Evolutionary conservation across 2,329 filamentous ascomycete genomes (phyloP), one percentile per base, ranked within the genome.

Genomic region (Biscogniauxia sp.): DNA sequence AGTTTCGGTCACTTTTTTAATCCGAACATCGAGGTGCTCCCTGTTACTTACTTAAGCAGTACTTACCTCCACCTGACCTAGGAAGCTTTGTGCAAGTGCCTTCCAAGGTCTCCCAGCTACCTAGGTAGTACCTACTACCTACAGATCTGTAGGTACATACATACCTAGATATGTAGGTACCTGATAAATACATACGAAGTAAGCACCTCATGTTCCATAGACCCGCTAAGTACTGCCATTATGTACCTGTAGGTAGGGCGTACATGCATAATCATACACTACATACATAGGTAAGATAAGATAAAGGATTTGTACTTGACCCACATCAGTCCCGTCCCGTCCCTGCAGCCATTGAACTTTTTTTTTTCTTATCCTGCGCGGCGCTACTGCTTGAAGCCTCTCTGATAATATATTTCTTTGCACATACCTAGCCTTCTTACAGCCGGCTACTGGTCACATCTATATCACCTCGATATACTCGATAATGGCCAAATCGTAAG

Each of bases 401-500:
- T 54, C 15, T 32, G 25, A 25, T 2, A 13, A n/a, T 45, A 45
- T 13, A 45, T 45, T n/a, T 45, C 37, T n/a, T n/a, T 45, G 11
- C 15, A n/a, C 54, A 57, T 58, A 23, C 23, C 49, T 50, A 59
- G 20, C 4, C 7, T 53, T 54, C 2, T 51, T 51, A 19, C 15
- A 9, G n/a, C 51, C 17, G n/a, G n/a, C n/a, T n/a, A 6, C 56
- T 28, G 13, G 51, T 54, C 11, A 1, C 15, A 52, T n/a, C n/a
- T n/a, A n/a, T 58, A 45, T 45, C 17, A 3, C 17, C 17, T n/a
- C 51, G n/a, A 55, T 49, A 9, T 23, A 28, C 19, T 25, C 41
- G 51, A 53, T 32, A 45, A 77, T 76, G 74, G 69, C 65, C 2
- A 75, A 73, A 68, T 62, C 57, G 73, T 75, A 59, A 62, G 70